Evolutionary conservation across 108 stramenopile species (phyloP).

Genomic region (Cyclotella choctawhatcheeana): DNA sequence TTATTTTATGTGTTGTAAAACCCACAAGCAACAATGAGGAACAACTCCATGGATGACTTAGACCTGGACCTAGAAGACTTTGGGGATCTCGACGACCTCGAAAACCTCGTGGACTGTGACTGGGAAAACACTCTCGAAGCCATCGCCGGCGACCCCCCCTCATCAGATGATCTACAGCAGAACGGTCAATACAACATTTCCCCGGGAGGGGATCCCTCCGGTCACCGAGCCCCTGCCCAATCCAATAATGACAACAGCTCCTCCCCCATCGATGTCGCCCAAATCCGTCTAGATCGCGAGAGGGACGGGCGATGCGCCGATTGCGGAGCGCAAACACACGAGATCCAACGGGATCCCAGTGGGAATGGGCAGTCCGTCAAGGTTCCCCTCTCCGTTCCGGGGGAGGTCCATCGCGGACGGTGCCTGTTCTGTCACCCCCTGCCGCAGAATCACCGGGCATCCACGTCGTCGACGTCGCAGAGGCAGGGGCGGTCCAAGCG

Average conservation of each 20-base stretch:
- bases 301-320: slow-evolving; percentile 54
- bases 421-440: slow-evolving; percentile 65
- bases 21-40: no score
- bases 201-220: slow-evolving; percentile 7
- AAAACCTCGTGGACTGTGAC: slow-evolving; percentile 31
- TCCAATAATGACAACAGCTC: not conserved
- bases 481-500: slow-evolving; percentile 2
- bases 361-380: slow-evolving; percentile 26
- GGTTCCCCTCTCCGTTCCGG: slow-evolving; percentile 52
- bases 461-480: not conserved
- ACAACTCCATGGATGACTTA: slow-evolving; percentile 13
- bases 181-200: slow-evolving; percentile 2
- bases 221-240: not conserved
- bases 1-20: no score
- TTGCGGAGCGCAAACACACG: slow-evolving; percentile 58
- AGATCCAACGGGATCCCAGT: slow-evolving; percentile 41
- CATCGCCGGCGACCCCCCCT: not conserved
- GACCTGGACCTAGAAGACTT: slow-evolving; percentile 40
- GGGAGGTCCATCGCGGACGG: slow-evolving; percentile 64
- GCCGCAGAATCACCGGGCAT: slow-evolving; percentile 11
- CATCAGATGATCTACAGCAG: not conserved
- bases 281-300: slow-evolving; percentile 50
- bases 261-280: slow-evolving; percentile 12
- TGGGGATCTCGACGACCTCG: slow-evolving; percentile 35
- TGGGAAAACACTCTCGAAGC: slow-evolving; percentile 30